These are phyloP conservation scores for Globisporangium emineosum DNA, from an alignment of 352 stramenopile species.

Conservation along the genomic window DNA sequence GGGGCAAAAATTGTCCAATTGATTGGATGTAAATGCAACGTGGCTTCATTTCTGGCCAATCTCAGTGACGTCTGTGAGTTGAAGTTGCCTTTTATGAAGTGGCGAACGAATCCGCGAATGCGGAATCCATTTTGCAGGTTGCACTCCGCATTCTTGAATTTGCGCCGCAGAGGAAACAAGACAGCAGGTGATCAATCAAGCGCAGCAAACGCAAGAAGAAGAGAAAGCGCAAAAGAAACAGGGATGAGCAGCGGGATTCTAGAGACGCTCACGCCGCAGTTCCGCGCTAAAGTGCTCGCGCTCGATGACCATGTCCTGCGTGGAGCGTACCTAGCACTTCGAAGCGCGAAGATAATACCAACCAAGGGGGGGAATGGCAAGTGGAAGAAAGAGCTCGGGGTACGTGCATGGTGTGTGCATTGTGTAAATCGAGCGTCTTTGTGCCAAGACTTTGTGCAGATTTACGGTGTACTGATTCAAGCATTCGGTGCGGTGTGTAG, in stretches of 20 bases:
- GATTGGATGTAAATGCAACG: neutral
- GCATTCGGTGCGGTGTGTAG: neutral
- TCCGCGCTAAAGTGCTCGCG: neutral
- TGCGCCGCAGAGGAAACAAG: neutral
- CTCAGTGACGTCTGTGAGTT: neutral
- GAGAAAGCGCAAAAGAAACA: neutral
- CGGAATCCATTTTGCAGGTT: neutral
- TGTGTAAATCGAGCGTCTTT: neutral
- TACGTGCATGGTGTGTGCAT: neutral
- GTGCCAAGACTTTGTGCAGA: neutral
- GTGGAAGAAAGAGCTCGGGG: neutral
- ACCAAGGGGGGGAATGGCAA: neutral
- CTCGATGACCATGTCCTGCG: neutral
- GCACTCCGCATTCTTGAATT: neutral
- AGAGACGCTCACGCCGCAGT: conserved; percentile 1
- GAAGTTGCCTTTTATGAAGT: neutral
- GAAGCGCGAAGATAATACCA: neutral
- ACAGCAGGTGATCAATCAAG: neutral
- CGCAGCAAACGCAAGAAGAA: neutral
- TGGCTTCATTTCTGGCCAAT: neutral
- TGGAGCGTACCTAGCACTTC: neutral
- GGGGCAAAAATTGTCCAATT: no score
- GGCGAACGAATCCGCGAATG: neutral
- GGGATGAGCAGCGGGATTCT: neutral
- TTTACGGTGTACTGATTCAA: neutral